Base-by-base conservation (phyloP, 495 filamentous ascomycete species). In the Rhypophila decipiens region DNA sequence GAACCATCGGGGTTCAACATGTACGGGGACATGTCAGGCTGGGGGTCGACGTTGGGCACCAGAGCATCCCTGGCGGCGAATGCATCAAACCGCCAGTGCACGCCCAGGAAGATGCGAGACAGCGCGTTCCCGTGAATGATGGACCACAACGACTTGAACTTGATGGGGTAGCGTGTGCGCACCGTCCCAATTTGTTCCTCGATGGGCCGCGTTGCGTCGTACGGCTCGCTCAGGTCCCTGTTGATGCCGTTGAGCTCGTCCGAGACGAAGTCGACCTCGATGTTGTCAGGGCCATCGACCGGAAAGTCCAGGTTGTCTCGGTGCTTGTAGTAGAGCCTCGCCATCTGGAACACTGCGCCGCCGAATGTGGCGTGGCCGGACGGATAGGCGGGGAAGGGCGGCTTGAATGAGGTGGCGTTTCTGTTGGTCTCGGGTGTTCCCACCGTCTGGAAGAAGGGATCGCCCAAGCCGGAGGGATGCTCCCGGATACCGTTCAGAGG, bases 231-330 rank as follows among this genome's bases (percentile, higher is more conserved):
- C 15, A 42, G 39, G 39, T 42, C 39, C 20, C 39, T 19, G 39
- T 42, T 42, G 39, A 42, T 42, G 19, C 39, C 39, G 19, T 42
- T 42, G 11, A 42, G 39, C 39, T 42, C 39, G 39, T 42, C 39
- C 39, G 39, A 42, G 39, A 42, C 39, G 19, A 42, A 42, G 10
- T 42, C 39, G 19, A 42, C 20, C 10, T 22, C 9, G 19, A 42
- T 42, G 19, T 22, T 24, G 19, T 42, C 39, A 15, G 39, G 39
- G 39, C 39, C 39, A 15, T 42, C 39, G 39, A 42, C 4, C n/a
- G 15, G 7, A 42, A 42, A 42, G 39, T 42, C 39, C n/a, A 42
- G 19, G 39, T 23, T 42, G 39, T 42, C 39, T 23, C 39, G 4
- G 4, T 42, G 39, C 39, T 24, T 21, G 39, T 42, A 42, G 39